phyloP scores from a whole-genome alignment of 306 rosid species.

The Abrus precatorius region DNA sequence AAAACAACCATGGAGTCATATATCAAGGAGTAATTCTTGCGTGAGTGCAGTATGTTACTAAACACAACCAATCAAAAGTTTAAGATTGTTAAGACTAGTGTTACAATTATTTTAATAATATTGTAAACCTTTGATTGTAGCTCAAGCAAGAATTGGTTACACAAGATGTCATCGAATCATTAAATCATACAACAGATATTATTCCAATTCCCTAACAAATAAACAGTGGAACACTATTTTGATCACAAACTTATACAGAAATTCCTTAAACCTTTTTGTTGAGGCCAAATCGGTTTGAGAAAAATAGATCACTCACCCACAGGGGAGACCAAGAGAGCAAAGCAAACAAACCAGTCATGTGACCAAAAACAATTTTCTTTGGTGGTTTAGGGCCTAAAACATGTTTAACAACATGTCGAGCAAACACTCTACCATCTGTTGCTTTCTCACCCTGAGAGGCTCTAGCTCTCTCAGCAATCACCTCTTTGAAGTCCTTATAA shows the following conservation, averaged over 20 bases:
- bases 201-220: constrained; percentile 18
- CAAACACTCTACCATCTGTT: constrained; percentile 69
- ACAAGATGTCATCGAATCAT: neutral
- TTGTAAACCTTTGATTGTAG: too few species aligned
- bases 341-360: constrained; percentile 72
- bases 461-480: constrained; percentile 67
- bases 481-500: constrained; percentile 66
- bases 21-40: too few species aligned
- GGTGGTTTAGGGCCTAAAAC: constrained; percentile 70
- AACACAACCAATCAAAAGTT: too few species aligned
- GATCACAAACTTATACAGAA: constrained; percentile 24
- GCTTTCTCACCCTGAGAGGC: constrained; percentile 84
- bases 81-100: too few species aligned
- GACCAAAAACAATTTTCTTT: constrained; percentile 74
- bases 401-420: constrained; percentile 68
- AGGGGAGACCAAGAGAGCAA: constrained; percentile 80
- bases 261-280: constrained; percentile 50
- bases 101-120: too few species aligned
- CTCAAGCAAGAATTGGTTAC: too few species aligned
- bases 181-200: neutral
- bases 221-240: constrained; percentile 24
- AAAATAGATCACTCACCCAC: constrained; percentile 76
- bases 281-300: constrained; percentile 71
- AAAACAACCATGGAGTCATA: too few species aligned
- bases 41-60: too few species aligned